phyloP scores from a whole-genome alignment of 352 stramenopile genomes.

The Pythium monospermum region DNA sequence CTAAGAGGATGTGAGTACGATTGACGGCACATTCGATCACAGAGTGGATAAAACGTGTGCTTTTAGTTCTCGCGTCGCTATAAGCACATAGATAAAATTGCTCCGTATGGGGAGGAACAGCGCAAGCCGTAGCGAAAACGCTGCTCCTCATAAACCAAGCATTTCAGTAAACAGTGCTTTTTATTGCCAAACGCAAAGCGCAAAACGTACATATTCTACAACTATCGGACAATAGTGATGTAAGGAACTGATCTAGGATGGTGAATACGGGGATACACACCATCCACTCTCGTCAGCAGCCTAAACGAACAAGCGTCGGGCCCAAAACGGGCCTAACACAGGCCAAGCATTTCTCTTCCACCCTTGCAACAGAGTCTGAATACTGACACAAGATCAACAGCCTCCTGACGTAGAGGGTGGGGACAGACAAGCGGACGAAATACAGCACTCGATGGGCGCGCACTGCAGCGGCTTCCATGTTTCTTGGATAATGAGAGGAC shows the following conservation, averaged over 20 bases:
- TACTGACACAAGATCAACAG: constrained; percentile 56
- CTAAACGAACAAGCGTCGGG: constrained; percentile 46
- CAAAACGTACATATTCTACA: not conserved
- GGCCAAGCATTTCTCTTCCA: constrained; percentile 76
- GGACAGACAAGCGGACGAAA: constrained; percentile 1
- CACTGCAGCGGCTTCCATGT: too few species aligned
- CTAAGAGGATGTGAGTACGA: constrained; percentile 63
- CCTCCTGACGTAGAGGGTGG: constrained; percentile 78
- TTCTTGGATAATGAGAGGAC: too few species aligned
- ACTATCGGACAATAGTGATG: constrained; percentile 25
- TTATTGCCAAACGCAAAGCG: not conserved
- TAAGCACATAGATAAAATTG: constrained; percentile 83
- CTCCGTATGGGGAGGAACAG: constrained; percentile 40
- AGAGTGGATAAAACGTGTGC: constrained; percentile 71
- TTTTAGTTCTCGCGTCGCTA: constrained; percentile 82
- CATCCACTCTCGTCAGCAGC: constrained; percentile 78
- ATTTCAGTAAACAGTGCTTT: constrained; percentile 79
- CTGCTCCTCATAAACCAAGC: constrained; percentile 31
- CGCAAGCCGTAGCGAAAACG: too few species aligned
- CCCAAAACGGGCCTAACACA: constrained; percentile 64
- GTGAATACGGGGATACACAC: constrained; percentile 10
- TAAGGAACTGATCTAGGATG: constrained; percentile 80
- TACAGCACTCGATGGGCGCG: not conserved
- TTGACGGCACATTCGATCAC: constrained; percentile 85
- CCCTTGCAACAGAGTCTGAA: constrained; percentile 78